These are phyloP conservation scores for Agarophyton chilense DNA, from an alignment of 23 red algal genomes.

Conservation along the genomic window DNA sequence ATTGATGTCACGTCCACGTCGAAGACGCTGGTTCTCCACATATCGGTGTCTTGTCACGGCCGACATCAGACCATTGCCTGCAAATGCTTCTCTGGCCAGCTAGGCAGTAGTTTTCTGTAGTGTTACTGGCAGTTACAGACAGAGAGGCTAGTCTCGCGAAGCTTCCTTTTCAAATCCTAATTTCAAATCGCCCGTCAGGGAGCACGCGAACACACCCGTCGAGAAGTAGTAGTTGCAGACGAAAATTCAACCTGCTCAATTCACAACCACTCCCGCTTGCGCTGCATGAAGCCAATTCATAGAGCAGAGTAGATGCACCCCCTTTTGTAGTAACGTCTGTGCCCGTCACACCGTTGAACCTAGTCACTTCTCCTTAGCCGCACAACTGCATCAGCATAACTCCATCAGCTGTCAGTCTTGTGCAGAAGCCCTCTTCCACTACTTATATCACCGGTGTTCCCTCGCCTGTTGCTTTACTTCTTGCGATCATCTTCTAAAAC, in stretches of 20 bases:
- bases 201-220: neutral
- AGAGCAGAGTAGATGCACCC: neutral
- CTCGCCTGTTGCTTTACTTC: neutral
- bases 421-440: neutral
- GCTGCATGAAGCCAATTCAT: neutral
- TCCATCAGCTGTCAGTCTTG: neutral
- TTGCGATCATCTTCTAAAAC: neutral
- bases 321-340: neutral
- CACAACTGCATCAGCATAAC: neutral
- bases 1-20: too few species aligned
- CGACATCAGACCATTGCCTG: too few species aligned
- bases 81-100: too few species aligned
- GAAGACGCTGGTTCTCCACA: too few species aligned
- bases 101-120: too few species aligned
- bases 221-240: neutral
- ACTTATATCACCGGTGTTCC: neutral
- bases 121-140: too few species aligned
- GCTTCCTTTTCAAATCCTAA: neutral
- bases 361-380: neutral
- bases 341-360: neutral
- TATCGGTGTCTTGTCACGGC: too few species aligned
- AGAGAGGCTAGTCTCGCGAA: neutral
- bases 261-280: neutral
- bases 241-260: slow-evolving; percentile 17
- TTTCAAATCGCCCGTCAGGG: neutral